Conservation (phyloP, 1,284 basidiomycete genomes). For the Fistulinella cinereoalba region DNA sequence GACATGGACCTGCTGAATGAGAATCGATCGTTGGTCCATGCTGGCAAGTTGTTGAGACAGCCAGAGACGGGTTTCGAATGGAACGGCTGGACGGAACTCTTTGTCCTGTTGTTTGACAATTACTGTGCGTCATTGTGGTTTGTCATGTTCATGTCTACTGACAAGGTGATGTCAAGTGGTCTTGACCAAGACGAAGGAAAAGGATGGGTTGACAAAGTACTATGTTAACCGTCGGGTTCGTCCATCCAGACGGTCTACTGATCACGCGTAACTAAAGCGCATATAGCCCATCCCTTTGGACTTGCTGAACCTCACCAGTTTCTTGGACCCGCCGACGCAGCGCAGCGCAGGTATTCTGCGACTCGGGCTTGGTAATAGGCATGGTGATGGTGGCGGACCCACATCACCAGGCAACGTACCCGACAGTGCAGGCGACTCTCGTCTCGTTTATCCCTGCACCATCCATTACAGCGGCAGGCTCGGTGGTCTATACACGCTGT, state of each 20-base stretch:
- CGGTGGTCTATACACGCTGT: conserved; percentile 82
- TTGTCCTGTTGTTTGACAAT: conserved; percentile 89
- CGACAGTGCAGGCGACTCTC: conserved; percentile 53
- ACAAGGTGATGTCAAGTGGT: conserved; percentile 57
- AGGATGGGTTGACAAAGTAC: conserved; percentile 70
- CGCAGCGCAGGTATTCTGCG: conserved; percentile 62
- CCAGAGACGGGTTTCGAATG: conserved; percentile 82
- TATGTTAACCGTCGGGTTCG: conserved; percentile 76
- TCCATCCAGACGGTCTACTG: conserved; percentile 5
- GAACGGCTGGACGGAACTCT: conserved; percentile 82
- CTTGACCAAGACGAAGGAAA: conserved; percentile 80
- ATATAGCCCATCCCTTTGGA: conserved; percentile 85
- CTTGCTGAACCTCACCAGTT: conserved; percentile 77
- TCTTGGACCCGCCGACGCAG: conserved; percentile 70
- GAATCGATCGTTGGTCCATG: conserved; percentile 78
- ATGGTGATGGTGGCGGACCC: conserved; percentile 30
- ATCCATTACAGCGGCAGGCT: conserved; percentile 82
- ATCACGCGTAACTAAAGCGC: conserved; percentile 1
- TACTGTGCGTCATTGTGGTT: conserved; percentile 59
- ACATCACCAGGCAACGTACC: conserved; percentile 36
- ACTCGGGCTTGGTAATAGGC: conserved; percentile 44
- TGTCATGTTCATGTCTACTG: neutral
- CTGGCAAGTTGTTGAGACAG: conserved; percentile 78
- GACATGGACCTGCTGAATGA: conserved; percentile 88
- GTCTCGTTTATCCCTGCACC: conserved; percentile 78